A percentile compares a stretch with the other conserved stretches of the same genome.
Conservation (phyloP, 2,329 filamentous ascomycete species). For the Paracamarosporium sp. region DNA sequence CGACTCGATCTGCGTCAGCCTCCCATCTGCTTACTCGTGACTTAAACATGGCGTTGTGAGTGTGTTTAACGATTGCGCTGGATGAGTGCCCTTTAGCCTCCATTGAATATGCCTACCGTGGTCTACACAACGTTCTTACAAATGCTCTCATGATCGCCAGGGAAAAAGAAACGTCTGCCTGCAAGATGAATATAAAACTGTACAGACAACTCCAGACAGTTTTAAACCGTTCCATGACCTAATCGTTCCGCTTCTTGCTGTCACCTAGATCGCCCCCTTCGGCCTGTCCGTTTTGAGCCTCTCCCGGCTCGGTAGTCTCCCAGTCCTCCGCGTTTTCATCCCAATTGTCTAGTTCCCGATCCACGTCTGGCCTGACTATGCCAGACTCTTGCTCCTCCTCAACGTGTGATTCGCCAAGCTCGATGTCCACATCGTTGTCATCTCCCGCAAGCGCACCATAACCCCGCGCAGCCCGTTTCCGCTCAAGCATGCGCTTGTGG, state of each 20-base stretch:
- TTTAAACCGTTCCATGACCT: slow-evolving; percentile 18
- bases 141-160: too few species aligned
- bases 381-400: slow-evolving; percentile 67
- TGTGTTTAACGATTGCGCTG: neutral
- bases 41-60: neutral
- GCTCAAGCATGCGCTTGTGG: slow-evolving; percentile 92
- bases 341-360: slow-evolving; percentile 91
- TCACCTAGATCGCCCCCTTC: slow-evolving; percentile 39
- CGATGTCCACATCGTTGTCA: slow-evolving; percentile 66
- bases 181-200: too few species aligned
- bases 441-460: slow-evolving; percentile 74
- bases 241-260: slow-evolving; percentile 53
- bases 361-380: slow-evolving; percentile 62
- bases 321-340: slow-evolving; percentile 81
- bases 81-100: neutral
- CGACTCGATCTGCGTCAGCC: slow-evolving; percentile 40
- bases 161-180: too few species aligned
- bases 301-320: slow-evolving; percentile 63
- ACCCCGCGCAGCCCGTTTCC: slow-evolving; percentile 75
- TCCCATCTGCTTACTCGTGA: neutral
- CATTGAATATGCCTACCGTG: neutral
- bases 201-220: slow-evolving; percentile 6
- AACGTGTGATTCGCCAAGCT: slow-evolving; percentile 69
- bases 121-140: neutral
- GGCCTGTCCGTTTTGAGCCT: slow-evolving; percentile 33